Conservation (phyloP, 495 filamentous ascomycete species). For the Aspergillus ellipticus region DNA sequence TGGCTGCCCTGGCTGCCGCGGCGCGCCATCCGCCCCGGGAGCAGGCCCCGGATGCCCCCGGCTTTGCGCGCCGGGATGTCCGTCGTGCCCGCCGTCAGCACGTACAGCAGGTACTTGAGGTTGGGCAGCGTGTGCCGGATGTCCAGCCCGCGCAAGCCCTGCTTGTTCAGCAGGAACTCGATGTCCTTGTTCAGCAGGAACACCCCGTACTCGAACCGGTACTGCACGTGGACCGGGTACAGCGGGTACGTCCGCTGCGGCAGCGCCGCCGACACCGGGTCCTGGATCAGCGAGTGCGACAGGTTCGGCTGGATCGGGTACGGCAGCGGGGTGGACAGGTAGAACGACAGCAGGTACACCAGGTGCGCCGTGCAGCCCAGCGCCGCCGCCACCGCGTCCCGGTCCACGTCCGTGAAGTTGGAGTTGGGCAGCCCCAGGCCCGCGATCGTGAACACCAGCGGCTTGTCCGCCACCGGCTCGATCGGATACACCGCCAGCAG, state of each 20-base stretch:
- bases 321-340: slow-evolving; percentile 72
- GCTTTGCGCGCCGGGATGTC: slow-evolving; percentile 75
- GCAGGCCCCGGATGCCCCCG: slow-evolving; percentile 67
- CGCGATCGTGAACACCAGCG: slow-evolving; percentile 75
- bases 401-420: slow-evolving; percentile 58
- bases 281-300: slow-evolving; percentile 72
- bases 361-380: slow-evolving; percentile 79
- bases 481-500: slow-evolving; percentile 76
- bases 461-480: slow-evolving; percentile 54
- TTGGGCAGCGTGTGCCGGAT: slow-evolving; percentile 90
- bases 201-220: slow-evolving; percentile 90
- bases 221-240: slow-evolving; percentile 71
- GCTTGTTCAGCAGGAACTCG: slow-evolving; percentile 73
- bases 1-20: slow-evolving; percentile 37
- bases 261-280: slow-evolving; percentile 69
- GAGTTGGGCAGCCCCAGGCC: slow-evolving; percentile 75
- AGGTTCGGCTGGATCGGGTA: slow-evolving; percentile 72
- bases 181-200: slow-evolving; percentile 94
- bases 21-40: slow-evolving; percentile 34
- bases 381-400: slow-evolving; percentile 71
- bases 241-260: slow-evolving; percentile 74
- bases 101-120: slow-evolving; percentile 85
- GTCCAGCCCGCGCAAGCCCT: slow-evolving; percentile 74
- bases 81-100: slow-evolving; percentile 71
- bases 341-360: slow-evolving; percentile 72